phyloP scores from a whole-genome alignment of 805 yeast genomes.

The Saccharomycopsis schoenii region DNA sequence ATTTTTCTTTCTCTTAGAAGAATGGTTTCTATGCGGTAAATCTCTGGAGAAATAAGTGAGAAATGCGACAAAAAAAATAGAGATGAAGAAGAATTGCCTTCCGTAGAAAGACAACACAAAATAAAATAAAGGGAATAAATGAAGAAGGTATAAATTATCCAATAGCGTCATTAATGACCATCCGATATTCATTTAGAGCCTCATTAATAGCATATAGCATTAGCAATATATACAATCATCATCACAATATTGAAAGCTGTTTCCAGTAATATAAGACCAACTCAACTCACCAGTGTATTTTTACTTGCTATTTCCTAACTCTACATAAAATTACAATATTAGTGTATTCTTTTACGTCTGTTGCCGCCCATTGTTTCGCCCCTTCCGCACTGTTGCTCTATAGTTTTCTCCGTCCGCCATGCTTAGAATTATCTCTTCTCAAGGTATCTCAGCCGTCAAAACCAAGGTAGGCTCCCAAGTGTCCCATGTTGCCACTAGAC shows the following conservation, averaged over 20 bases:
- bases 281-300: too few relatives aligned
- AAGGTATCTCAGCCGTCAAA: slow-evolving; percentile 16
- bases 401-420: background rate
- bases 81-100: background rate
- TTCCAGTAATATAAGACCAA: too few relatives aligned
- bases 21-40: background rate
- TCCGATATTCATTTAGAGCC: background rate
- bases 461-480: slow-evolving; percentile 17
- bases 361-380: background rate
- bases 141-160: too few relatives aligned
- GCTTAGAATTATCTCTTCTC: slow-evolving; percentile 17
- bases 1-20: background rate
- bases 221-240: too few relatives aligned
- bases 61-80: background rate
- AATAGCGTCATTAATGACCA: background rate
- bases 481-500: slow-evolving; percentile 12
- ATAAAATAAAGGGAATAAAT: background rate
- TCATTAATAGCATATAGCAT: too few relatives aligned
- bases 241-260: too few relatives aligned
- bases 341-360: too few relatives aligned
- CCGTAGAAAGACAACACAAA: background rate
- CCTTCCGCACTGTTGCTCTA: background rate
- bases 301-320: too few relatives aligned
- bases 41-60: background rate
- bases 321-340: too few relatives aligned